These are phyloP conservation scores for Tinospora cordifolia DNA, from an alignment of 164 flowering plant species.

Conservation along the genomic window DNA sequence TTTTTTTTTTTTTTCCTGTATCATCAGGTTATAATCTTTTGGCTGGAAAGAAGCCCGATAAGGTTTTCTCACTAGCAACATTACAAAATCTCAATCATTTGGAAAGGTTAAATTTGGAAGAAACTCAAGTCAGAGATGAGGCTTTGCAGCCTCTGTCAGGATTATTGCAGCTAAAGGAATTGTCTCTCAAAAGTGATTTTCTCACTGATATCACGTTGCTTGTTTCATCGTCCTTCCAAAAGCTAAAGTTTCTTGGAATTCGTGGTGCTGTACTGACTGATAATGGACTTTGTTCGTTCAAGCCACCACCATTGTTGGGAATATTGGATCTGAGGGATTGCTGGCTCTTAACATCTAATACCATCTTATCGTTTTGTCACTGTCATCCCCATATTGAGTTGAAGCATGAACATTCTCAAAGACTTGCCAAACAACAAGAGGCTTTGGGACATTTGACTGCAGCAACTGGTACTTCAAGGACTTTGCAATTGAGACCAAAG, in stretches of 20 bases:
- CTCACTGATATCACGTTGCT: constrained; percentile 52
- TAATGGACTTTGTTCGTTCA: constrained; percentile 47
- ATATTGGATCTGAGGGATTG: constrained; percentile 65
- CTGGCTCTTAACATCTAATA: constrained; percentile 74
- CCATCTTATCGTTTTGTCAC: constrained; percentile 34
- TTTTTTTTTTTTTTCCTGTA: constrained; percentile 2
- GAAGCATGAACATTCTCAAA: constrained; percentile 49
- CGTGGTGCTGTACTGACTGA: constrained; percentile 64
- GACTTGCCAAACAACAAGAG: constrained; percentile 15
- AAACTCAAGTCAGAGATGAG: constrained; percentile 43
- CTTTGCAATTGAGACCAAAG: constrained; percentile 20
- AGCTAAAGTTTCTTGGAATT: constrained; percentile 41
- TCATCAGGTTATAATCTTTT: constrained; percentile 41
- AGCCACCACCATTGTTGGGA: constrained; percentile 45
- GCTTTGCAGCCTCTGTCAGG: constrained; percentile 41
- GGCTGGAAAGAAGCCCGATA: constrained; percentile 20
- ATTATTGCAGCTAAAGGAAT: constrained; percentile 32
- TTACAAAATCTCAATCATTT: constrained; percentile 43
- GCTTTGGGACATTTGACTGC: constrained; percentile 19
- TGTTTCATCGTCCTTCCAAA: constrained; percentile 39
- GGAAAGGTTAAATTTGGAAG: constrained; percentile 58
- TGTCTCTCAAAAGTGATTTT: constrained; percentile 47
- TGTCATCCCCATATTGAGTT: constrained; percentile 51
- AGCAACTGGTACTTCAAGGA: constrained; percentile 18
- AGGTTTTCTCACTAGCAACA: constrained; percentile 37